Evolutionary conservation across 2,329 filamentous ascomycete species (phyloP).

Genomic region (Aspergillus pseudoglaucus): DNA sequence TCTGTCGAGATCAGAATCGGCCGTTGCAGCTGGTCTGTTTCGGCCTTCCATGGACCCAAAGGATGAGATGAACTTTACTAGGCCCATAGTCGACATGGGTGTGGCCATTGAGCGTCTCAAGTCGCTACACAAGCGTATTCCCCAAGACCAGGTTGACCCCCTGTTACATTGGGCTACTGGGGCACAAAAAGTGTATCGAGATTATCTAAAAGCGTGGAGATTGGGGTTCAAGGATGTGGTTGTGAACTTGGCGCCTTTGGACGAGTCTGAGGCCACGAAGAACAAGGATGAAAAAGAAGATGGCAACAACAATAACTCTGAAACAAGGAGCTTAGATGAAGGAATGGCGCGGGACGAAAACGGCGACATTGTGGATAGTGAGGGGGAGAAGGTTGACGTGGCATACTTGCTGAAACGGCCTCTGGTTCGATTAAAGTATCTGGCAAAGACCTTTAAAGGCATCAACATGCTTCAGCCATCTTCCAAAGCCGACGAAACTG

Average conservation of each 20-base stretch:
- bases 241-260: constrained; percentile 77
- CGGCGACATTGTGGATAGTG: constrained; percentile 58
- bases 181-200: constrained; percentile 70
- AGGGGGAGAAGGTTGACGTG: constrained; percentile 89
- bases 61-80: constrained; percentile 61
- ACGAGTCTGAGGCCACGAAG: constrained; percentile 51
- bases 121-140: constrained; percentile 71
- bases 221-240: constrained; percentile 92
- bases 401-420: constrained; percentile 87
- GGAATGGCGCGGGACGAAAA: constrained; percentile 52
- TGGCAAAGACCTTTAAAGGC: constrained; percentile 73
- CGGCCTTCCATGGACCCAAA: constrained; percentile 48
- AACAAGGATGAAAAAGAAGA: not conserved
- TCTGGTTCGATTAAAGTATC: constrained; percentile 77
- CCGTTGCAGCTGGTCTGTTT: constrained; percentile 62
- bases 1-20: constrained; percentile 62
- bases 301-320: constrained; percentile 22
- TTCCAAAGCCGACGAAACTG: constrained; percentile 52
- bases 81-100: constrained; percentile 91
- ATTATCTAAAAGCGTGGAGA: constrained; percentile 83
- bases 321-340: constrained; percentile 47
- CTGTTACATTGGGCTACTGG: constrained; percentile 76
- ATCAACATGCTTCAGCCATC: constrained; percentile 40
- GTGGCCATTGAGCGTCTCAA: constrained; percentile 79
- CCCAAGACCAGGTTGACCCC: constrained; percentile 62